A percentile compares a stretch with the other conserved stretches of the same genome.
phyloP scores from a whole-genome alignment of 129 eudicot genomes.

The Silybum marianum region DNA sequence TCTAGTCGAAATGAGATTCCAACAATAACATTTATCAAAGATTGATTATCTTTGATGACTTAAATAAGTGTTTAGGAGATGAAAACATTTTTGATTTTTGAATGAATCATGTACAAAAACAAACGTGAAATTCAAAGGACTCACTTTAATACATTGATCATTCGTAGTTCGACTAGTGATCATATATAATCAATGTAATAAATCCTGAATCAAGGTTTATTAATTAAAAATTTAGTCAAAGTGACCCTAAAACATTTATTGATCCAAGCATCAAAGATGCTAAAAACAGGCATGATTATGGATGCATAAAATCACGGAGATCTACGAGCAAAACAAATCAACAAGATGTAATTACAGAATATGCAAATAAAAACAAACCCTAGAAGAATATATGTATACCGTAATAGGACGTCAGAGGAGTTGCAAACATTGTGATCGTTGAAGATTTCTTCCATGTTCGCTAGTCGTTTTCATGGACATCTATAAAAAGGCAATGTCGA shows the following conservation, averaged over 20 bases:
- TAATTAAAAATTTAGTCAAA: not conserved
- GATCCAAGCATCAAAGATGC: not conserved
- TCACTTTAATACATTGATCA: not conserved
- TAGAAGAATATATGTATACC: not conserved
- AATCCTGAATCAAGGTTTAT: not conserved
- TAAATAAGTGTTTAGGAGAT: not conserved
- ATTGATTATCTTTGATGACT: not conserved
- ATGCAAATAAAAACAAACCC: not conserved
- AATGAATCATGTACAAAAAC: not conserved
- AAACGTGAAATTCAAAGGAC: not conserved
- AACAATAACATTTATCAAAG: not conserved
- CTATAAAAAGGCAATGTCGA: not conserved
- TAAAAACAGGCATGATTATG: not conserved
- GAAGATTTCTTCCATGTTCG: not conserved
- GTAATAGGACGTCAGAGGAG: not conserved
- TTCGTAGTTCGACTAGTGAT: not conserved
- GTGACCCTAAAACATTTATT: not conserved
- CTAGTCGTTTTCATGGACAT: not conserved
- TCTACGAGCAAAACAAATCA: not conserved
- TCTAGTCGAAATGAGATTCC: not conserved
- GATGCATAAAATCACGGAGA: not conserved
- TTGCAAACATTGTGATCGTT: not conserved
- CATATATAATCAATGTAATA: not conserved
- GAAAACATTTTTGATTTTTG: not conserved
- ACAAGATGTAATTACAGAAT: not conserved